These are phyloP conservation scores for Chamaecyparis obtusa DNA, from an alignment of 75 land plant species.

Conservation along the genomic window DNA sequence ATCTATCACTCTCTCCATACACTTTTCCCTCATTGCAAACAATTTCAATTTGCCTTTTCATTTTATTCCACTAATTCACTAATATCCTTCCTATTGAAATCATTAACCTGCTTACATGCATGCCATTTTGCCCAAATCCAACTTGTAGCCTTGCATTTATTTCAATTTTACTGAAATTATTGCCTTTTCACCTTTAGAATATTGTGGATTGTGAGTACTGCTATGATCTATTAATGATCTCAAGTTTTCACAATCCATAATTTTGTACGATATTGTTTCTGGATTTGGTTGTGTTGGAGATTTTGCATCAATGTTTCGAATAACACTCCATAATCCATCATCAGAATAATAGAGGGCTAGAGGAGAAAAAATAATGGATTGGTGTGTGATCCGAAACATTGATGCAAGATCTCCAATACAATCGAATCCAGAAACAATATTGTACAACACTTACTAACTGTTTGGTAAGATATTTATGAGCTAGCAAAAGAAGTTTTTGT, in stretches of 20 bases:
- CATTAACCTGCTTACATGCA: background rate
- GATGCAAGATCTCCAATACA: no score
- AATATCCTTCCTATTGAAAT: background rate
- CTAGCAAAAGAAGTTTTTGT: background rate
- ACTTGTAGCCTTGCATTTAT: background rate
- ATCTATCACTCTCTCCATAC: background rate
- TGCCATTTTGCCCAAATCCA: background rate
- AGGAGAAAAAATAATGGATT: no score
- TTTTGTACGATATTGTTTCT: no score
- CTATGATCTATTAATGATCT: background rate
- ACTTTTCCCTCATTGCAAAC: background rate
- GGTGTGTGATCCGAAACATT: no score
- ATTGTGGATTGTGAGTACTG: background rate
- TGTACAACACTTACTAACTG: background rate
- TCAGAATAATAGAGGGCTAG: no score
- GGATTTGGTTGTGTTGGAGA: no score
- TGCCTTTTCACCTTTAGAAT: background rate
- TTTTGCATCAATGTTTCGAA: no score
- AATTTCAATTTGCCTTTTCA: background rate
- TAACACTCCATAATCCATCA: no score
- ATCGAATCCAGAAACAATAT: no score
- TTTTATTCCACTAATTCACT: background rate
- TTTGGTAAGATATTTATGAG: background rate
- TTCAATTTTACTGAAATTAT: background rate
- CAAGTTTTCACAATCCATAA: no score